A percentile compares a stretch with the other conserved stretches of the same genome.
These are phyloP conservation scores for Vigna mungo DNA, from an alignment of 306 rosid species.

Conservation along the genomic window DNA sequence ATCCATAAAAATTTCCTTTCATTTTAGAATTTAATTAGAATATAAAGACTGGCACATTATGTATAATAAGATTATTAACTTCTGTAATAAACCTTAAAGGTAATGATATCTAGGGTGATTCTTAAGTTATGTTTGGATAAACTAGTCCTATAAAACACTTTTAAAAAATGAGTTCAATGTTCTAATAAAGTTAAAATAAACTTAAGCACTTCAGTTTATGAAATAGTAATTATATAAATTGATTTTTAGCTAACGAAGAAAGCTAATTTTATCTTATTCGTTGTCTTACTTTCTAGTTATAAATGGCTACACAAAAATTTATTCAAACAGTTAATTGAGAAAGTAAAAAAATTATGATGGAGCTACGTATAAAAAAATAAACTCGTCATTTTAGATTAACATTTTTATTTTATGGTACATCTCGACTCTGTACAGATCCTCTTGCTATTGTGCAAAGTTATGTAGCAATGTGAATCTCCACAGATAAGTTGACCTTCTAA, in stretches of 20 bases:
- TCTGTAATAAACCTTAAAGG: no score
- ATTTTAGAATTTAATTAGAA: neutral
- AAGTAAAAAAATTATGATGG: neutral
- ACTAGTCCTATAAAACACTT: no score
- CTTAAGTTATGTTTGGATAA: no score
- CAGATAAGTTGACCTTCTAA: neutral
- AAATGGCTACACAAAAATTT: no score
- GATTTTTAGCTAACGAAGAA: neutral
- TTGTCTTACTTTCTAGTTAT: no score
- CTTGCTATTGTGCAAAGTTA: no score
- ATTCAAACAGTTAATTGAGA: neutral
- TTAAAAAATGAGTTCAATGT: neutral
- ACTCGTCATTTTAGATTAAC: constrained; percentile 18
- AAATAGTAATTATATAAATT: no score
- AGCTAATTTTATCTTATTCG: neutral
- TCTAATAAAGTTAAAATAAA: neutral
- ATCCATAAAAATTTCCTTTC: constrained; percentile 11
- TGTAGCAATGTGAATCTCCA: neutral
- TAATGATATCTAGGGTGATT: no score
- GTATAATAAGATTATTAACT: neutral
- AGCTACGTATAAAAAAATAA: neutral
- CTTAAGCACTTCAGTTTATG: neutral
- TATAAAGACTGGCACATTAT: neutral
- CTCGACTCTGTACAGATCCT: no score
- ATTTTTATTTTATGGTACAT: neutral